Percentiles rank a stretch among this genome's conserved stretches.
phyloP scores from a whole-genome alignment of 225 moss, liverwort and hornwort genomes.

The Sphagnum contortum region DNA sequence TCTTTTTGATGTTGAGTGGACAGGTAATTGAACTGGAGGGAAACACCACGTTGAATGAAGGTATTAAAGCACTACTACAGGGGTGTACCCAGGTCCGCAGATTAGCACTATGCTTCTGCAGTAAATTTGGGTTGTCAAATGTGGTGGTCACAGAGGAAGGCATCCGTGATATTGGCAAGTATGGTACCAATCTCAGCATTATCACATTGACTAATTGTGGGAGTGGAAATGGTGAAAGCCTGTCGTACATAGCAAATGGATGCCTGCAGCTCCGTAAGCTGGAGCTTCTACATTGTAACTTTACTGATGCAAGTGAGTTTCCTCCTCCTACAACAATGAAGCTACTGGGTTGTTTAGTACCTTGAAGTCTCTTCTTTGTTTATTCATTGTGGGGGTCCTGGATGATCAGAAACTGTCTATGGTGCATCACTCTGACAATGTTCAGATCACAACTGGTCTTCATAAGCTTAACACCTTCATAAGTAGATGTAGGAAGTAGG shows the following conservation, averaged over 20 bases:
- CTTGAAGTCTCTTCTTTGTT: no score
- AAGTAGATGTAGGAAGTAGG: no score
- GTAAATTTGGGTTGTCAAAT: conserved; percentile 42
- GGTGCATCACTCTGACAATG: no score
- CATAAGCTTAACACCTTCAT: no score
- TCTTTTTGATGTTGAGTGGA: no score
- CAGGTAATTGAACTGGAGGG: conserved; percentile 57
- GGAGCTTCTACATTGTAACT: conserved; percentile 57
- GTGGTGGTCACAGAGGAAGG: conserved; percentile 45
- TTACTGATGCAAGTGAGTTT: conserved; percentile 39
- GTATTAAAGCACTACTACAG: conserved; percentile 41
- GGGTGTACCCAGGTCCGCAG: conserved; percentile 38
- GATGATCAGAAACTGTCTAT: no score
- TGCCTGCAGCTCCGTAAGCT: conserved; percentile 39
- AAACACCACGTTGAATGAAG: conserved; percentile 39
- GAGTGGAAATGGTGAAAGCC: conserved; percentile 30
- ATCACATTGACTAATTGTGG: conserved; percentile 59
- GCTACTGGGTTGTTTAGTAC: no score
- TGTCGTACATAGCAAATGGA: conserved; percentile 31
- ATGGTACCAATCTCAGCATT: conserved; percentile 35
- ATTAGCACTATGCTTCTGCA: conserved; percentile 44
- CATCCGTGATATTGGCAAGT: conserved; percentile 44
- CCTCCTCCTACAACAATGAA: no score
- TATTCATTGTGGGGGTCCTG: no score
- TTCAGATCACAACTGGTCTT: no score